Base-by-base conservation (phyloP, 495 filamentous ascomycete species). In the Penicillium robsamsonii region DNA sequence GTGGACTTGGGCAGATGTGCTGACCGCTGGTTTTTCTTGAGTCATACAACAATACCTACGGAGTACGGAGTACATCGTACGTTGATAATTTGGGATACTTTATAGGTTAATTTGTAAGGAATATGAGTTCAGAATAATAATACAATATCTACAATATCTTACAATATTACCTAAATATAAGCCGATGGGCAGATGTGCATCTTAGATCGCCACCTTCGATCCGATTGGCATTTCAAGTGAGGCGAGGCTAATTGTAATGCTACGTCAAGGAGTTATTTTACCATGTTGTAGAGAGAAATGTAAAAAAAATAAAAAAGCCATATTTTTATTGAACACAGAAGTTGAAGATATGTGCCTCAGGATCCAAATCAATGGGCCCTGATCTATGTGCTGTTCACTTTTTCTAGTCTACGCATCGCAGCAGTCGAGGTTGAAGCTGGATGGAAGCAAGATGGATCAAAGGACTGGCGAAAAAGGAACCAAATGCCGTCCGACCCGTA, bases 401-500 rank as follows among this genome's bases (percentile, higher is more conserved):
- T 57, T 69, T 67, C 66, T 61, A 50, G 54, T 64, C 66, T 64
- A 42, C 54, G 5, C 63, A 63, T 60, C 58, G 46, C 60, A 62
- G 59, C 64, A 55, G 50, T 55, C 61, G 50, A 58, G 47, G 54
- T 50, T 50, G 52, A 59, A 50, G 35, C 57, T 53, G 52, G 50
- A 58, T 60, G 55, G 59, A 58, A 54, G 59, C 52, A 56, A 58
- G 56, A 55, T 43, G 56, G 50, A 55, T 66, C 57, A 67, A 67
- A 63, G 66, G 58, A 62, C 38, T 43, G 66, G 66, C 64, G 63
- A 69, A 69, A 22, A 69, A 69, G 66, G 66, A 69, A 69, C 66
- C 66, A 69, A 69, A 69, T 66, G 64, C 66, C 66, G 60, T 62
- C 66, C 66, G 63, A 64, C 59, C 66, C 66, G 64, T 31, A 65